Conservation (phyloP, 257 asterid genomes). For the Solanum peruvianum region DNA sequence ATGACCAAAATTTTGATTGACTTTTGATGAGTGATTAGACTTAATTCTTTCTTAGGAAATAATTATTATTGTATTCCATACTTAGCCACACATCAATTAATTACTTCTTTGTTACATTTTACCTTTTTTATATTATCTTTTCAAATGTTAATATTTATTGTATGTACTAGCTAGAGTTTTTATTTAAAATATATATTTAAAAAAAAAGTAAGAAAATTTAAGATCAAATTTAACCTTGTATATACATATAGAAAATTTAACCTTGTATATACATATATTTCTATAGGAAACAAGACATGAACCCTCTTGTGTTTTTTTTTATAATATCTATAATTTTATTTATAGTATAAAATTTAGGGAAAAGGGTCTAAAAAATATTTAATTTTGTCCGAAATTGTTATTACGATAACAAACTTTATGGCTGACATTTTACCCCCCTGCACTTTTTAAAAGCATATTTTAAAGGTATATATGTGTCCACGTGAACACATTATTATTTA, state of each 20-base stretch:
- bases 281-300: not conserved
- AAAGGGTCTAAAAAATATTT: too few species aligned
- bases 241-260: too few species aligned
- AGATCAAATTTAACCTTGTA: not conserved
- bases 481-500: too few species aligned
- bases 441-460: too few species aligned
- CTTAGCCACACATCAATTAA: conserved; percentile 10
- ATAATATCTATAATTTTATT: not conserved
- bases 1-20: conserved; percentile 50
- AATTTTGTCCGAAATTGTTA: too few species aligned
- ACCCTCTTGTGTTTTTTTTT: not conserved
- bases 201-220: not conserved
- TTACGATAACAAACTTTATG: too few species aligned
- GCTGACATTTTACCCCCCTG: too few species aligned
- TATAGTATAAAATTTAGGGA: not conserved
- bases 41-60: conserved; percentile 18
- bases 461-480: too few species aligned
- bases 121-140: not conserved
- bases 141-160: not conserved
- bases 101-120: not conserved
- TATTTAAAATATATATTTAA: not conserved
- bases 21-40: conserved; percentile 46
- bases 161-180: not conserved
- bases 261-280: too few species aligned
- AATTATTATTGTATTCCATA: conserved; percentile 7